Base-by-base conservation (phyloP, 768 basidiomycete species). In the Tubosaeta brunneosetosa region DNA sequence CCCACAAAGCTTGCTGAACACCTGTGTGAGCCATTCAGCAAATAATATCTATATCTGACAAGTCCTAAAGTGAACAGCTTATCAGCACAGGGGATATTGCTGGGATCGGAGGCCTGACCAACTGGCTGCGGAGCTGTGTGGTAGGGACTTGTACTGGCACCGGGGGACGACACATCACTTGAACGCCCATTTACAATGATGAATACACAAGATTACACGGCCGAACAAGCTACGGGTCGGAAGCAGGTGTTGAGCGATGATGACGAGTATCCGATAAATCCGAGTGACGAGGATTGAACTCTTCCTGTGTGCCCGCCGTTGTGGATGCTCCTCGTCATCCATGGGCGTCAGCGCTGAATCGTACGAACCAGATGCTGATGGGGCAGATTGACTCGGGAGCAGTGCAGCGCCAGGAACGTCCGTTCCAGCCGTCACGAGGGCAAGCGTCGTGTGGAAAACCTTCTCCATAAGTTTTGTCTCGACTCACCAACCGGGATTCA, bases 301-400 rank as follows among this genome's bases (percentile, higher is more conserved):
- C 78, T 17, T 80, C 78, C 83, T 85, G 51, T 79, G 71, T 36
- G 84, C 79, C 14, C 81, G 70, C 4, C 80, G 76, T 10, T 75
- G 75, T 27, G 79, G 81, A 41, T 82, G 80, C 44, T 86, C 85
- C 53, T 90, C 88, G 55, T 91, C 88, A 43, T 89, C 88, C 85
- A 90, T 86, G 2, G 86, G 86, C 6, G 86, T 88, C 56, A 88
- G 66, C 10, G 87, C 86, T 32, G 83, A 80, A 29, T 88, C 85
- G 10, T 76, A 79, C 34, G 79, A 71, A 29, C 77, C 74, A 40
- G 78, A 74, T 2, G 74, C 70, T 49, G 73, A 65, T 3, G 66
- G 62, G 1, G 66, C 62, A 4, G 65, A 52, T 51, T 63, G 63
- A 22, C 44, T 65, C 13, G 50, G 51, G 1, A 72, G 66, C 8